A percentile compares a stretch with the other conserved stretches of the same genome.
These are phyloP conservation scores for Blastobotrys raffinosifermentans DNA, from an alignment of 1,139 yeast species.

Conservation along the genomic window DNA sequence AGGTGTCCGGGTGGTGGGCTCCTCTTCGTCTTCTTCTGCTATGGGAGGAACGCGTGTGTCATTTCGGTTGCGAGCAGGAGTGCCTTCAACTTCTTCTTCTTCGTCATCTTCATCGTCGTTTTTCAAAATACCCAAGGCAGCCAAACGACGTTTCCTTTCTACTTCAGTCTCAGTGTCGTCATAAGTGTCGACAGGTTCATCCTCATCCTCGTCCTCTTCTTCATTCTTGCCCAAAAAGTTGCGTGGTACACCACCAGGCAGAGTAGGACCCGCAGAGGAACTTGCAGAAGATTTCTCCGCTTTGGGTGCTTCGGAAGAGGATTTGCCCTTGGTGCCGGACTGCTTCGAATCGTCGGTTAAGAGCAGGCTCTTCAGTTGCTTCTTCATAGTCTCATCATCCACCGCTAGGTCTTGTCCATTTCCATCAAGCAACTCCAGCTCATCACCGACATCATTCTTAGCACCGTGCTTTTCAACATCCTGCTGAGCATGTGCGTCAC, in stretches of 20 bases:
- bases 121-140: slow-evolving; percentile 66
- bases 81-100: slow-evolving; percentile 14
- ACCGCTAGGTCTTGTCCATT: slow-evolving; percentile 13
- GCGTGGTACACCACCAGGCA: slow-evolving; percentile 13
- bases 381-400: slow-evolving; percentile 21
- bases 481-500: neutral
- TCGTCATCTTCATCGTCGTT: slow-evolving; percentile 28
- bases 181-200: slow-evolving; percentile 8
- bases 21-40: slow-evolving; percentile 20
- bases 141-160: slow-evolving; percentile 70
- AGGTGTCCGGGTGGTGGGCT: slow-evolving; percentile 6
- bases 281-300: neutral
- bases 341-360: slow-evolving; percentile 12
- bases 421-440: slow-evolving; percentile 21
- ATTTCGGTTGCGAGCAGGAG: slow-evolving; percentile 1
- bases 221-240: slow-evolving; percentile 19
- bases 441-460: slow-evolving; percentile 12
- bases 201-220: slow-evolving; percentile 27
- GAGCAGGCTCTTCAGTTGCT: slow-evolving; percentile 22
- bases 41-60: slow-evolving; percentile 11
- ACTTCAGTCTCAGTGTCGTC: slow-evolving; percentile 29
- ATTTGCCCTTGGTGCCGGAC: neutral
- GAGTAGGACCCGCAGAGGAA: neutral
- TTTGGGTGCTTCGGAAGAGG: neutral
- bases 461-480: slow-evolving; percentile 26